phyloP scores from a whole-genome alignment of 139 green algal genomes.

The Ettlia oleoabundans region DNA sequence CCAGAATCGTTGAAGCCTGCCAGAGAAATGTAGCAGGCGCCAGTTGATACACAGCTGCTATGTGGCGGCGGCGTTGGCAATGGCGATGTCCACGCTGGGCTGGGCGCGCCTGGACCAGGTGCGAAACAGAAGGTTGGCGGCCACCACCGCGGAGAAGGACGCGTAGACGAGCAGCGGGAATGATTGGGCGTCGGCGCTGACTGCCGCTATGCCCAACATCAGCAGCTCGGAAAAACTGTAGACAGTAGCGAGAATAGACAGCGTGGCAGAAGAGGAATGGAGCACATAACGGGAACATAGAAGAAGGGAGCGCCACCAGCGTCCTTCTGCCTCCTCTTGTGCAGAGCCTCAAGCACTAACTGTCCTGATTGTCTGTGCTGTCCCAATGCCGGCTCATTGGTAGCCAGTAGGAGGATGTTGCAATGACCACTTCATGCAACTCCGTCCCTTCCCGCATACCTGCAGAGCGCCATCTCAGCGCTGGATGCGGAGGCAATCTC shows the following conservation, averaged over 20 bases:
- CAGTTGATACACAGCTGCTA: background rate
- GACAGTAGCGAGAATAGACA: no score
- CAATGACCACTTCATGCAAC: no score
- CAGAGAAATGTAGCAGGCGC: background rate
- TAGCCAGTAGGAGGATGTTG: no score
- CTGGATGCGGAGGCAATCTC: slow-evolving; percentile 48
- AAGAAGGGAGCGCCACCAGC: no score
- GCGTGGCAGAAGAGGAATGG: no score
- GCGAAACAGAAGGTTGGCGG: slow-evolving; percentile 36
- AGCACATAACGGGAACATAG: no score
- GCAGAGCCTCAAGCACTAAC: no score
- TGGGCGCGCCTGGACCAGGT: slow-evolving; percentile 28
- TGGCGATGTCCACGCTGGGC: slow-evolving; percentile 19
- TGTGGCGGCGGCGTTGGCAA: slow-evolving; percentile 2
- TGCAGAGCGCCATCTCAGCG: slow-evolving; percentile 59
- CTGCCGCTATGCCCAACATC: slow-evolving; percentile 54
- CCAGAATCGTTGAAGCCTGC: no score
- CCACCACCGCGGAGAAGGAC: slow-evolving; percentile 42
- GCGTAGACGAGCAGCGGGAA: slow-evolving; percentile 38
- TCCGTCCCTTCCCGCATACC: no score
- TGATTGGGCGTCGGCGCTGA: slow-evolving; percentile 24
- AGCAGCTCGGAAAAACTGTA: slow-evolving; percentile 53
- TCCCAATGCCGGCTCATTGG: no score
- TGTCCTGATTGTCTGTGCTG: no score
- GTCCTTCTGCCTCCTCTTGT: no score